These are phyloP conservation scores for Candida anutae DNA, from an alignment of 1,139 yeast species.

Conservation along the genomic window DNA sequence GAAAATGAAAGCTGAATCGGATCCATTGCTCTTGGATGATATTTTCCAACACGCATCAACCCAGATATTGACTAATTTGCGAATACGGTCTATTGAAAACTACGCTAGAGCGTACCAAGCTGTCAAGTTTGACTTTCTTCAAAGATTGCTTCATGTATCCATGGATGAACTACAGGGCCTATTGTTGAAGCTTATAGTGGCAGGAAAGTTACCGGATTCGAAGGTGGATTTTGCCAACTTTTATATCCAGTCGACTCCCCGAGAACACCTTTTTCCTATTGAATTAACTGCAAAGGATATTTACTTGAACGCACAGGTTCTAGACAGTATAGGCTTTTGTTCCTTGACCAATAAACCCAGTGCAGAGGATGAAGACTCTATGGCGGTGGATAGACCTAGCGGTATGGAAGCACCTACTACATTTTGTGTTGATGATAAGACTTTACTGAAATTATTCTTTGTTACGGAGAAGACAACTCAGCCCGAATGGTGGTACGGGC, in stretches of 20 bases:
- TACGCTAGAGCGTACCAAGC: slow-evolving; percentile 22
- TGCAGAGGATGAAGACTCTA: neutral
- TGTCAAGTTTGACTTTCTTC: slow-evolving; percentile 20
- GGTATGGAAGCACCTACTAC: neutral
- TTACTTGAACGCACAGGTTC: slow-evolving; percentile 15
- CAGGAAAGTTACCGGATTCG: slow-evolving; percentile 35
- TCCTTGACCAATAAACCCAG: neutral
- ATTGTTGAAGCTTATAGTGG: slow-evolving; percentile 31
- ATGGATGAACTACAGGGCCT: slow-evolving; percentile 28
- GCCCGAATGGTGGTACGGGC: slow-evolving; percentile 11
- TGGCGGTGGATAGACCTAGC: too few species aligned
- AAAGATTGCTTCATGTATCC: slow-evolving; percentile 13
- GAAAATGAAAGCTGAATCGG: slow-evolving; percentile 11
- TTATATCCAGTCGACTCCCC: slow-evolving; percentile 11
- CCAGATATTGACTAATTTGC: slow-evolving; percentile 24
- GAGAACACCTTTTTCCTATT: slow-evolving; percentile 9
- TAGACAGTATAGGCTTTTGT: slow-evolving; percentile 1
- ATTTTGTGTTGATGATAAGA: neutral
- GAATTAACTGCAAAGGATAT: slow-evolving; percentile 17
- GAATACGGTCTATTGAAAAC: slow-evolving; percentile 21
- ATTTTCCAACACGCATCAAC: slow-evolving; percentile 21
- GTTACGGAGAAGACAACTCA: slow-evolving; percentile 12
- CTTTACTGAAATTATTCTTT: slow-evolving; percentile 11
- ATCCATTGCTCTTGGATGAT: slow-evolving; percentile 21
- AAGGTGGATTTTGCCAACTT: slow-evolving; percentile 39